Evolutionary conservation across 306 rosid species (phyloP), one percentile per base, ranked within the genome.

Genomic region (Astragalus glycyphyllos): DNA sequence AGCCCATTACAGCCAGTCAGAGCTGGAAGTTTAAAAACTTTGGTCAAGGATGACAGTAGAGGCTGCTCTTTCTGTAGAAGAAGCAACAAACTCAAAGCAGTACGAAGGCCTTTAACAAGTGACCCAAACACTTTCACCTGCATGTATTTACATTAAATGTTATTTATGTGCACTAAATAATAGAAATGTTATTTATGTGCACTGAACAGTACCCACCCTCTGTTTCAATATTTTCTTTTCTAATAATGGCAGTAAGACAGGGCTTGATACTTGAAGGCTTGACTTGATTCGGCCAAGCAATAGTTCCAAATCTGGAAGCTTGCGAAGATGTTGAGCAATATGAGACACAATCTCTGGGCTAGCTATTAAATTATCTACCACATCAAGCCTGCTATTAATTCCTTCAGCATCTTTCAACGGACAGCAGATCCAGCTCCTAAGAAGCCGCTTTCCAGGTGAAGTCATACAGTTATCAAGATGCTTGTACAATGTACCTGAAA

Each of bases 391-490:
- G 76, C 70, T 87, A 65, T 88, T 88, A 58, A 93, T 90, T 64
- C 66, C 87, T 62, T 84, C 92, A 50, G 72, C 76, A 77, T 88
- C 96, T 79, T 87, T 84, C 69, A 86, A 82, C 0, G 97, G 98
- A 83, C 87, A 96, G 81, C 98, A 93, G 77, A 90, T 86, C 97
- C 97, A 93, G 79, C 80, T 84, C 87, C 97, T 86, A 40, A 93
- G 76, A 77, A 90, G 87, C 64, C 97, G 85, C 88, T 87, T 93
- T 54, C 96, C 98, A 44, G 96, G 82, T 70, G 94, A 79, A 55
- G 98, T 90, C 63, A 88, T 60, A 58, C 98, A 93, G 55, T 79
- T 90, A 77, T 90, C 94, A 41, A 93, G 97, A 84, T 80, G 84
- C 68, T 86, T 83, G 84, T 83, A 93, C 68, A 93, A 74, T 58